A percentile compares a stretch with the other conserved stretches of the same genome.
Evolutionary conservation across 257 asterid genomes (phyloP).

Genomic region (Agastache rugosa): DNA sequence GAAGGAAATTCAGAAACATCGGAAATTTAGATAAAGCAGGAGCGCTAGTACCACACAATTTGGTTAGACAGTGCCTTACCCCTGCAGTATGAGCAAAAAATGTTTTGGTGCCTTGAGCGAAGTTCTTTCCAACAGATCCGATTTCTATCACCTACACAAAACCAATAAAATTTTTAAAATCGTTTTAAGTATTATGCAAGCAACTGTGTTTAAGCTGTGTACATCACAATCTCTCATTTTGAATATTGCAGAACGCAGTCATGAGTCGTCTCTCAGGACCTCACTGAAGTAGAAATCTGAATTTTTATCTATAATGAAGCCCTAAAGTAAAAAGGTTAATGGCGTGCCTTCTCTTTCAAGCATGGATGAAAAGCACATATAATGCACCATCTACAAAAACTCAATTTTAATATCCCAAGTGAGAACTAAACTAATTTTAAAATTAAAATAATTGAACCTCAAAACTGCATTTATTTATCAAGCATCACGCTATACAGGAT

Average conservation of each 20-base stretch:
- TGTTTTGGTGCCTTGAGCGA: conserved; percentile 57
- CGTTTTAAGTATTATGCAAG: neutral
- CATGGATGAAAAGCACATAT: neutral
- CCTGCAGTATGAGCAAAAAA: conserved; percentile 80
- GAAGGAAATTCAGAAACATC: conserved; percentile 16
- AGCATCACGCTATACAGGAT: neutral
- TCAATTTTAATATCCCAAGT: neutral
- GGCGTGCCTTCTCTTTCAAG: conserved; percentile 7
- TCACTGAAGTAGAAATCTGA: neutral
- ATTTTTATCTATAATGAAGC: neutral
- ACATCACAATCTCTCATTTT: conserved; percentile 14
- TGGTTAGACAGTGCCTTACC: conserved; percentile 56
- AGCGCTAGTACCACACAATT: neutral
- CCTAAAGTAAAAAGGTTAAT: neutral
- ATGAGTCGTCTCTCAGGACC: neutral
- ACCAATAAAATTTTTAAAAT: conserved; percentile 27
- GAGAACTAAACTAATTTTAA: neutral
- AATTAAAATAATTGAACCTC: conserved; percentile 9
- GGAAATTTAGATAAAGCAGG: neutral
- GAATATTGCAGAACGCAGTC: neutral
- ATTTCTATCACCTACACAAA: conserved; percentile 82
- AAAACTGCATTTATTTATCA: conserved; percentile 8
- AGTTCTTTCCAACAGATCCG: conserved; percentile 94
- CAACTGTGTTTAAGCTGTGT: neutral
- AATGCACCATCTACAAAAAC: conserved; percentile 18